Conservation (phyloP, 495 filamentous ascomycete species). For the Hypoxylon fragiforme region DNA sequence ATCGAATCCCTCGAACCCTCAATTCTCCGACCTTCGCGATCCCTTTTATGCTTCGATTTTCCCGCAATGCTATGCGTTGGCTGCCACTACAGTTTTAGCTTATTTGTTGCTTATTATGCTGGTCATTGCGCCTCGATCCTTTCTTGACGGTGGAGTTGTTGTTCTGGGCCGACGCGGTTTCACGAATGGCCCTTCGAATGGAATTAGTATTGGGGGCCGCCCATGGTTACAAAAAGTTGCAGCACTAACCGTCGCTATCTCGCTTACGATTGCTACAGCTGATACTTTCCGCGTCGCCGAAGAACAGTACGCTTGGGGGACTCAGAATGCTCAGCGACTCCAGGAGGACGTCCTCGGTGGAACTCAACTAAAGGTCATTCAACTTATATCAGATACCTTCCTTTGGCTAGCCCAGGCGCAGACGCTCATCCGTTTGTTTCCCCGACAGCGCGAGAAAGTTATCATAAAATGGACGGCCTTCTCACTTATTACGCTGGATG, state of each 20-base stretch:
- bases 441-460: conserved; percentile 93
- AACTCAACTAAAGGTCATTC: conserved; percentile 81
- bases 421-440: conserved; percentile 92
- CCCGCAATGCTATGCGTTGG: conserved; percentile 89
- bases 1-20: conserved; percentile 23
- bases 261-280: conserved; percentile 87
- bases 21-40: conserved; percentile 65
- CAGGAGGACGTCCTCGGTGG: conserved; percentile 77
- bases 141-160: conserved; percentile 80
- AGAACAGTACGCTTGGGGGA: conserved; percentile 71
- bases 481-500: conserved; percentile 85
- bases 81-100: conserved; percentile 85
- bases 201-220: conserved; percentile 84
- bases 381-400: conserved; percentile 90
- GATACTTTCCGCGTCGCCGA: conserved; percentile 86
- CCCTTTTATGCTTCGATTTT: conserved; percentile 92
- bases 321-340: conserved; percentile 69
- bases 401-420: conserved; percentile 98
- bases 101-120: conserved; percentile 95
- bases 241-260: conserved; percentile 85
- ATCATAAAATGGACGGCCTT: conserved; percentile 99
- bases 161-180: conserved; percentile 82
- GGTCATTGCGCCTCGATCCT: conserved; percentile 86
- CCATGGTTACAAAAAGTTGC: conserved; percentile 97
- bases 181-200: conserved; percentile 73